Base-by-base conservation (phyloP, 1,284 basidiomycete species). In the Vanrija humicola region DNA sequence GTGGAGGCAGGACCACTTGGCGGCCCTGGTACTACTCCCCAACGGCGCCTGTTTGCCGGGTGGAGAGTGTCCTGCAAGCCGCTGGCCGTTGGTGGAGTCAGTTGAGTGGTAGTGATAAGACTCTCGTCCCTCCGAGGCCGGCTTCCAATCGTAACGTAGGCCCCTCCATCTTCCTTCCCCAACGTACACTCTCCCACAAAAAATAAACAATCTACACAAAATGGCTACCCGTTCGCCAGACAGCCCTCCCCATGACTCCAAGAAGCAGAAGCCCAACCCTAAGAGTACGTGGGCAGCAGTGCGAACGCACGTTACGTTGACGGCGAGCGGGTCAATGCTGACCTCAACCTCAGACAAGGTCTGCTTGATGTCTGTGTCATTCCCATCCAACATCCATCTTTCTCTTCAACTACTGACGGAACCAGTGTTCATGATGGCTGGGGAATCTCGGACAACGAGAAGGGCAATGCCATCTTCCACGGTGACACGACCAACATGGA, bases 381-480 rank as follows among this genome's bases (percentile, higher is more conserved):
- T 10, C 25, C n/a, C 5, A 9, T 15, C 8, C 26, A 23, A 26
- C 23, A 15, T 14, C 3, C 43, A 18, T 38, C 16, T 18, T 2
- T 9, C 46, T 7, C 6, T 16, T 6, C 46, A 16, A 26, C n/a
- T n/a, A 14, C 46, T 34, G 16, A 45, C 26, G 12, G 21, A 40
- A 12, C 42, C 64, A 92, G 89, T 67, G 89, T 94, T 43, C 91
- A 94, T 80, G 91, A 95, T 80, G 91, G 91, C 38, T 95, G 91
- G 91, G 91, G 91, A 57, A 81, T 93, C 63, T 78, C 79, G 40
- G 79, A 83, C 54, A 84, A 84, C 54, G 81, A 83, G 62, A 86
- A 91, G 71, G 90, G 91, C 55, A 87, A 94, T 68, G 90, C 91
- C 55, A 90, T 95, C 75, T 83, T 84, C 55, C 87, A 86, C 21